Percentiles rank a stretch among this genome's conserved stretches.
Evolutionary conservation across 2,329 filamentous ascomycete species (phyloP).

Genomic region (Sclerotinia borealis): DNA sequence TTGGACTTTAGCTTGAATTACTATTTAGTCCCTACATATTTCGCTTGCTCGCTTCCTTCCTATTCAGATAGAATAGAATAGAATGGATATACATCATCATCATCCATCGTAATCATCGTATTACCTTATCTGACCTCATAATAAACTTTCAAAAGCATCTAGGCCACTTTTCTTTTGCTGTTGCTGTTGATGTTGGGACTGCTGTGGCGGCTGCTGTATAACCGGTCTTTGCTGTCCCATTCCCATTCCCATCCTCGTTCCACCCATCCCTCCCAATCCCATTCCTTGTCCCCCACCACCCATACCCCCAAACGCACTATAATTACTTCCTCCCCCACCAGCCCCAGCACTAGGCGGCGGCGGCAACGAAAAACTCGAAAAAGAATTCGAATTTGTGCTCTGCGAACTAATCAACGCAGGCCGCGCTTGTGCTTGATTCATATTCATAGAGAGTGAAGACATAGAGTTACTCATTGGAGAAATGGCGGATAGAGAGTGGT

Average conservation of each 20-base stretch:
- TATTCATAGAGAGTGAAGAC: constrained; percentile 43
- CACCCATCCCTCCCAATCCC: constrained; percentile 5
- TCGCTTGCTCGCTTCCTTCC: too few species aligned
- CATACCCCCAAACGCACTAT: constrained; percentile 23
- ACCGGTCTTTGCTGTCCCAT: constrained; percentile 16
- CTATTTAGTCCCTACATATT: too few species aligned
- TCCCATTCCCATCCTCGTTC: constrained; percentile 19
- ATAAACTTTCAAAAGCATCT: constrained; percentile 51
- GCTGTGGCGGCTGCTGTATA: constrained; percentile 18
- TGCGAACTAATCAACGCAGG: constrained; percentile 35
- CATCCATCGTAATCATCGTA: too few species aligned
- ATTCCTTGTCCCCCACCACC: constrained; percentile 19
- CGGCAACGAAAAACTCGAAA: constrained; percentile 31
- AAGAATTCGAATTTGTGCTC: constrained; percentile 42
- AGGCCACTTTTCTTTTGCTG: constrained; percentile 39
- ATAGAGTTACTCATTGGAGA: constrained; percentile 40
- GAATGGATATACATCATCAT: too few species aligned
- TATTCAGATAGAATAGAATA: too few species aligned
- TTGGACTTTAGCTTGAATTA: too few species aligned
- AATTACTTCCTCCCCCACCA: constrained; percentile 9
- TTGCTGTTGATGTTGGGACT: too few species aligned
- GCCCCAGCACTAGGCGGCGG: constrained; percentile 21
- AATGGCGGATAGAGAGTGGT: constrained; percentile 25
- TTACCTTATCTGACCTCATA: constrained; percentile 38
- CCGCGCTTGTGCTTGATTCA: constrained; percentile 17